Evolutionary conservation across 345 rosid genomes (phyloP).

Genomic region (Populus euphratica): DNA sequence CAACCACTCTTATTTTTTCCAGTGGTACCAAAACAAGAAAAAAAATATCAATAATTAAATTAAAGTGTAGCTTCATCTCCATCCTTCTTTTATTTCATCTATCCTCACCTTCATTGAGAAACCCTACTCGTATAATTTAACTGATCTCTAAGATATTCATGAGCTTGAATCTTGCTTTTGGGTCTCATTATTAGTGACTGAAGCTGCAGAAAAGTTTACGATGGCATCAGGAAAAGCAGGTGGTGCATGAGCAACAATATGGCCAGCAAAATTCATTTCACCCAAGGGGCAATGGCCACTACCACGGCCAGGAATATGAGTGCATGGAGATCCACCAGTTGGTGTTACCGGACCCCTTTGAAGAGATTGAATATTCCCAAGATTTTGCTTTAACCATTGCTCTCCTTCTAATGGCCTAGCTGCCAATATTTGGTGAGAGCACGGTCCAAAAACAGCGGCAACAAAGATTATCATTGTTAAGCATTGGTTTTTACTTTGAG

Average conservation of each 20-base stretch:
- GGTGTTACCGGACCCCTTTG: slow-evolving; percentile 39
- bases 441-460: neutral
- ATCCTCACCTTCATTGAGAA: neutral
- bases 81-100: neutral
- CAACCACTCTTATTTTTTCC: neutral
- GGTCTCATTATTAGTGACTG: slow-evolving; percentile 2
- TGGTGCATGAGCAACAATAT: neutral
- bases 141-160: neutral
- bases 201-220: neutral
- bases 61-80: neutral
- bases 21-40: neutral
- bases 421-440: slow-evolving; percentile 15
- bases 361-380: slow-evolving; percentile 29
- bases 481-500: neutral
- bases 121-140: neutral
- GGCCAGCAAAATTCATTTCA: slow-evolving; percentile 24
- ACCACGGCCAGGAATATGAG: slow-evolving; percentile 23
- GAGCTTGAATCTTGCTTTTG: slow-evolving; percentile 8
- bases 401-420: slow-evolving; percentile 29
- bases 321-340: slow-evolving; percentile 28
- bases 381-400: neutral
- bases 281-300: slow-evolving; percentile 31
- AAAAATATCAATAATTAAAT: neutral
- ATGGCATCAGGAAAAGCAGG: slow-evolving; percentile 16
- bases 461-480: neutral